A percentile compares a stretch with the other conserved stretches of the same genome.
phyloP scores from a whole-genome alignment of 805 yeast species.

The Ogataea nakhonphanomensis region DNA sequence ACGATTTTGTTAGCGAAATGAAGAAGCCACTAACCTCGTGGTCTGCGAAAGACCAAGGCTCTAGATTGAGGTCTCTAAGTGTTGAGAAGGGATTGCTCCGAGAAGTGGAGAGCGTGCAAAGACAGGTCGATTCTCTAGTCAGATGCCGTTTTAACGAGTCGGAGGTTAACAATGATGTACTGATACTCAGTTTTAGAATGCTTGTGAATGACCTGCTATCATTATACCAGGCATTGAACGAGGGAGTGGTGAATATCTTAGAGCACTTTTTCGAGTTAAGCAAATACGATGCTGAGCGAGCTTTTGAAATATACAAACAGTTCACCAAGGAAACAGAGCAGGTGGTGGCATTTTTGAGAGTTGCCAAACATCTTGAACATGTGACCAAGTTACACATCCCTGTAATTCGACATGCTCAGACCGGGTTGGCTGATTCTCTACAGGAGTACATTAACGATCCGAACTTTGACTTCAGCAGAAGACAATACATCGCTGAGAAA shows the following conservation, averaged over 20 bases:
- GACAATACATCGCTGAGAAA: constrained; percentile 72
- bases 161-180: constrained; percentile 80
- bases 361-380: constrained; percentile 84
- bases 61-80: constrained; percentile 59
- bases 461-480: constrained; percentile 73
- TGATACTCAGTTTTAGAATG: constrained; percentile 80
- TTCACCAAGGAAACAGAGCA: constrained; percentile 84
- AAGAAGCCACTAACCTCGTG: constrained; percentile 28
- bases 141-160: constrained; percentile 72
- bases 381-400: constrained; percentile 91
- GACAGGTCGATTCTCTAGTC: constrained; percentile 72
- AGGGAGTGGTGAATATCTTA: constrained; percentile 89
- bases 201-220: constrained; percentile 87
- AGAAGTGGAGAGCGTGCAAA: constrained; percentile 81
- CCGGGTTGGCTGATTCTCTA: constrained; percentile 80
- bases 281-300: constrained; percentile 78
- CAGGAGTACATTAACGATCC: constrained; percentile 89
- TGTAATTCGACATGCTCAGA: constrained; percentile 95
- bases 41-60: constrained; percentile 44
- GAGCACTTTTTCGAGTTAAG: constrained; percentile 96
- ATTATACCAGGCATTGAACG: constrained; percentile 85
- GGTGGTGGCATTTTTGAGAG: constrained; percentile 82
- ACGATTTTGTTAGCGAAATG: constrained; percentile 79
- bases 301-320: constrained; percentile 75
- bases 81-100: constrained; percentile 79